These are phyloP conservation scores for Alternaria sp. DNA, from an alignment of 2,329 filamentous ascomycete genomes.

Conservation along the genomic window DNA sequence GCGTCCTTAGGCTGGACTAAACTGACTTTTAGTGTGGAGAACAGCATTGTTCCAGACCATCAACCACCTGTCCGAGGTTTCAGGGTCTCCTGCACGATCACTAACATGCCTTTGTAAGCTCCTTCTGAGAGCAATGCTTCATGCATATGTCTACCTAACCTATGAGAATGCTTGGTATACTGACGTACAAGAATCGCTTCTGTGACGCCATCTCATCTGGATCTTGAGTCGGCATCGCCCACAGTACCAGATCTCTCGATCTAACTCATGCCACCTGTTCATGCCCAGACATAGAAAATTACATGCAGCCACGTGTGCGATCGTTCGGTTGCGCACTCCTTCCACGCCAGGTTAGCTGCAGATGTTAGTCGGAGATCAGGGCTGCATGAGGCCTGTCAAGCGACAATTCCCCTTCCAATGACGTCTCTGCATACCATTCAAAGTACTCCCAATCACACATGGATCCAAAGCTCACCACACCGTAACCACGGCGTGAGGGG, in stretches of 20 bases:
- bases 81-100: neutral
- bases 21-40: neutral
- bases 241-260: neutral
- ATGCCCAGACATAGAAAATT: conserved; percentile 9
- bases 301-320: conserved; percentile 23
- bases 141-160: neutral
- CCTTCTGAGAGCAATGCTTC: neutral
- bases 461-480: conserved; percentile 3
- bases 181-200: neutral
- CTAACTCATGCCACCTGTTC: neutral
- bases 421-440: conserved; percentile 6
- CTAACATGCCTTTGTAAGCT: neutral
- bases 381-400: conserved; percentile 20
- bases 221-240: neutral
- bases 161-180: neutral
- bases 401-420: conserved; percentile 18
- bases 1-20: neutral
- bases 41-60: conserved; percentile 3
- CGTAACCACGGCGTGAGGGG: neutral
- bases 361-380: conserved; percentile 21
- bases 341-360: conserved; percentile 26
- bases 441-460: conserved; percentile 14
- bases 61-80: neutral
- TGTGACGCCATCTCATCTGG: neutral
- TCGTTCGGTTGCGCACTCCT: conserved; percentile 26